Evolutionary conservation across 176 grass and related monocot genomes (phyloP), one percentile per base, ranked within the genome.

Genomic region (Otatea glauca): DNA sequence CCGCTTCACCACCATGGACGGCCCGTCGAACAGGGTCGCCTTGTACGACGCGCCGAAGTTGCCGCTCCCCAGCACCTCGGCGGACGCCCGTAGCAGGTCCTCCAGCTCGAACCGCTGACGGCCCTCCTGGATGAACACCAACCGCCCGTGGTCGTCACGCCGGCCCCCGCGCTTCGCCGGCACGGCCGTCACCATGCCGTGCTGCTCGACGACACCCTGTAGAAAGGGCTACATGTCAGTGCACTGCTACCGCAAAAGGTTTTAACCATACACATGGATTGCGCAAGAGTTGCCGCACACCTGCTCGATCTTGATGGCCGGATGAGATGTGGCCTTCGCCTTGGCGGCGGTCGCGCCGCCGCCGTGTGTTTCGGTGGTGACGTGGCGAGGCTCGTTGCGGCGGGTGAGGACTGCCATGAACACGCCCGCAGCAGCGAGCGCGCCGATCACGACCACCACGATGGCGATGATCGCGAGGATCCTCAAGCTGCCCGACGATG

Each of bases 31-130:
- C 27, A 91, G 78, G 2, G 72, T 82, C 9, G 93, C 93, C 90
- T 96, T 99, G 88, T 99, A 99, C 7, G 96, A 96, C 18, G 93
- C 88, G 29, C 96, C 93, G 47, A 99, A 92, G 82, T 88, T 95
- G 50, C 91, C 93, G 82, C 90, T 96, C n/a, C 93, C 93, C 4
- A 99, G 80, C 74, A 96, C 89, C 81, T 99, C 96, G 3, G 96
- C 93, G 0, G 93, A 94, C 1, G 96, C 83, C 70, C 90, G 83
- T 25, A 99, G 84, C 65, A 99, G 67, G 85, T 99, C 96, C 65
- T 96, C 89, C n/a, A 99, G 83, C 70, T 86, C 91, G 59, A 99
- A 99, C 81, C 81, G 84, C 43, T 62, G 29, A 12, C 81, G 65
- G 8, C 41, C 75, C 42, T 96, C 96, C 81, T 75, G 72, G 14